Percentiles rank a stretch among this genome's conserved stretches.
Conservation (phyloP, 2,329 filamentous ascomycete species). For the Penicillium paneum region DNA sequence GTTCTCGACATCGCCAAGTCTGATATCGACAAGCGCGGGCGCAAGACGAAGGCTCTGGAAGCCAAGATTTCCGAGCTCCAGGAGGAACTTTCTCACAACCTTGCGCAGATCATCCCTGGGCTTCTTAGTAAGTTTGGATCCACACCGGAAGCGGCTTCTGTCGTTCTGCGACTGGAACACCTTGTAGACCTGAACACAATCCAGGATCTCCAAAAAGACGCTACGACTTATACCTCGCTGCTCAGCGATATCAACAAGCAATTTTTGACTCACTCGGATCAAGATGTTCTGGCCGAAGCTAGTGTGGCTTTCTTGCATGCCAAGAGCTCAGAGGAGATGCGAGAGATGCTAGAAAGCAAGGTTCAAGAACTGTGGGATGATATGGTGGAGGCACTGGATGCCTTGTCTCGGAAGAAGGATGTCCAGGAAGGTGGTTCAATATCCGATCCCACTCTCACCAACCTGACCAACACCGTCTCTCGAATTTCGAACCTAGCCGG, state of each 20-base stretch:
- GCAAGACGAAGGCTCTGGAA: slow-evolving; percentile 58
- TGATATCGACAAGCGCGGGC: slow-evolving; percentile 52
- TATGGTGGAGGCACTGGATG: slow-evolving; percentile 67
- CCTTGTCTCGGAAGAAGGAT: slow-evolving; percentile 67
- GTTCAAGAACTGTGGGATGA: slow-evolving; percentile 84
- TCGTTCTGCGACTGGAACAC: slow-evolving; percentile 81
- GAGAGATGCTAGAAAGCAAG: slow-evolving; percentile 78
- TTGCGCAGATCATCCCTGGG: slow-evolving; percentile 76
- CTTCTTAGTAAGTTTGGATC: slow-evolving; percentile 91
- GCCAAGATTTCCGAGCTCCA: slow-evolving; percentile 65
- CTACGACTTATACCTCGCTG: slow-evolving; percentile 72
- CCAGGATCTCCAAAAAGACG: slow-evolving; percentile 81
- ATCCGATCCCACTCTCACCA: slow-evolving; percentile 60
- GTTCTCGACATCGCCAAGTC: slow-evolving; percentile 66
- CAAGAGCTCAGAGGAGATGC: slow-evolving; percentile 79
- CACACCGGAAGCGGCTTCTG: slow-evolving; percentile 78
- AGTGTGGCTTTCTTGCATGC: slow-evolving; percentile 79
- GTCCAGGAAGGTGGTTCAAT: slow-evolving; percentile 70
- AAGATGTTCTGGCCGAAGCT: slow-evolving; percentile 78
- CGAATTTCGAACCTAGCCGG: slow-evolving; percentile 78
- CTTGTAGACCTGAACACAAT: slow-evolving; percentile 84
- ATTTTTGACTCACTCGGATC: slow-evolving; percentile 87
- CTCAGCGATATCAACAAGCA: slow-evolving; percentile 92
- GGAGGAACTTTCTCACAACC: slow-evolving; percentile 72
- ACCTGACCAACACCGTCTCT: slow-evolving; percentile 69